A percentile compares a stretch with the other conserved stretches of the same genome.
These are phyloP conservation scores for Malbranchea zuffiana DNA, from an alignment of 2,329 filamentous ascomycete genomes.

Conservation along the genomic window DNA sequence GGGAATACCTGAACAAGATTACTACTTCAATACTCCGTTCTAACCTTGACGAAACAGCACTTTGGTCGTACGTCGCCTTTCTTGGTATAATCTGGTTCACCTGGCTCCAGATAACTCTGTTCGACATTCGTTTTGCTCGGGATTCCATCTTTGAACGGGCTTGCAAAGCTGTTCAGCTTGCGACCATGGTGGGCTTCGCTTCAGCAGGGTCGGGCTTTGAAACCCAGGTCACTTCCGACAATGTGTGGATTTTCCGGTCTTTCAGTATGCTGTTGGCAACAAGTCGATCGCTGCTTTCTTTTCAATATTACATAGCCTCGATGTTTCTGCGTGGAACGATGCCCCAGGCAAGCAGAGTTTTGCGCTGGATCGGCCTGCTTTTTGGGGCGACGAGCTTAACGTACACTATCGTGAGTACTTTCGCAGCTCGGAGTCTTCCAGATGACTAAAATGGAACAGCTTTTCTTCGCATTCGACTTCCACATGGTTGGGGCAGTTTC, in stretches of 20 bases:
- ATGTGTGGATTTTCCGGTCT: conserved; percentile 36
- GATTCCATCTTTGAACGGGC: conserved; percentile 54
- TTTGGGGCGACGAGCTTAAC: neutral
- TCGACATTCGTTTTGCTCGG: conserved; percentile 54
- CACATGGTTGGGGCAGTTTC: conserved; percentile 16
- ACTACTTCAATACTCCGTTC: neutral
- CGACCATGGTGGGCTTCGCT: conserved; percentile 54
- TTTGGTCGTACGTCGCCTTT: conserved; percentile 42
- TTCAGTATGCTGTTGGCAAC: conserved; percentile 38
- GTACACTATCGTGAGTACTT: conserved; percentile 4
- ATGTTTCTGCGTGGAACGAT: conserved; percentile 17
- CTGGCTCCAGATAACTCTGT: conserved; percentile 55
- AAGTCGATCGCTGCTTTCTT: conserved; percentile 43
- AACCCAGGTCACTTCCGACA: conserved; percentile 26
- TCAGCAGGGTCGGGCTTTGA: conserved; percentile 43
- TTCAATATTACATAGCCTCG: conserved; percentile 42
- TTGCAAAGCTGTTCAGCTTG: conserved; percentile 50
- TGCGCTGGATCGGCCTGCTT: neutral
- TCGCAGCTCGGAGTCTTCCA: neutral
- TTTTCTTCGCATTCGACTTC: conserved; percentile 26
- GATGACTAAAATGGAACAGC: no score
- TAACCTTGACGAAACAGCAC: conserved; percentile 18
- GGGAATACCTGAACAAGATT: conserved; percentile 10
- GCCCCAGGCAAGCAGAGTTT: neutral
- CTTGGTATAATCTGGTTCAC: conserved; percentile 55